Percentiles rank a stretch among this genome's conserved stretches.
Conservation (phyloP, 208 protist genomes). For the Naegleria fowleri region DNA sequence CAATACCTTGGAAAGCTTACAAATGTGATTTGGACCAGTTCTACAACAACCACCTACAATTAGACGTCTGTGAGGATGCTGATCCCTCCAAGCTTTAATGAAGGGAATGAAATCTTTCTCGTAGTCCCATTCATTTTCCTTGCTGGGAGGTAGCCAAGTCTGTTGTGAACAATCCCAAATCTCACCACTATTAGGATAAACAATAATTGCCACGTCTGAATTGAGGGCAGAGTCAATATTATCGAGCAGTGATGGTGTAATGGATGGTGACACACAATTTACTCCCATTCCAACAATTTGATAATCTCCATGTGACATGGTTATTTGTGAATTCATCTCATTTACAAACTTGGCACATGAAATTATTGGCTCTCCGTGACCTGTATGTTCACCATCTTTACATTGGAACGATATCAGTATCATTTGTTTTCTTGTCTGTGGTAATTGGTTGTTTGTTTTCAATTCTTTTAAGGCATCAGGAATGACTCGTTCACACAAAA, state of each 20-base stretch:
- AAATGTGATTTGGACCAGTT: not conserved
- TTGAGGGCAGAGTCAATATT: not conserved
- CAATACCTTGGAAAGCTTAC: not conserved
- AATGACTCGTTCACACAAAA: not conserved
- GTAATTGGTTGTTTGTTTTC: not conserved
- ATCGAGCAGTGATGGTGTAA: not conserved
- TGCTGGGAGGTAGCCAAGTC: not conserved
- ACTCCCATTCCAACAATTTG: not conserved
- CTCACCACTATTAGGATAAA: constrained; percentile 1
- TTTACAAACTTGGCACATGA: not conserved
- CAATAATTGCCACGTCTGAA: not conserved
- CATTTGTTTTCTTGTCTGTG: not conserved
- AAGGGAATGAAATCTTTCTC: not conserved
- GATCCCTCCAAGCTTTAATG: not conserved
- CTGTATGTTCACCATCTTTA: not conserved
- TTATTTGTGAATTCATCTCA: not conserved
- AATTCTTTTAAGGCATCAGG: not conserved
- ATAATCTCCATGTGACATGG: not conserved
- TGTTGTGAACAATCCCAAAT: not conserved
- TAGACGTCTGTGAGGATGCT: not conserved
- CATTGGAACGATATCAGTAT: not conserved
- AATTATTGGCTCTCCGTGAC: not conserved
- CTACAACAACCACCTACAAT: not conserved
- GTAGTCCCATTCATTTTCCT: not conserved
- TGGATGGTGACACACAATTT: not conserved